Percentiles rank a stretch among this genome's conserved stretches.
These are phyloP conservation scores for Leishmania arabica DNA, from an alignment of 208 protist species.

Conservation along the genomic window DNA sequence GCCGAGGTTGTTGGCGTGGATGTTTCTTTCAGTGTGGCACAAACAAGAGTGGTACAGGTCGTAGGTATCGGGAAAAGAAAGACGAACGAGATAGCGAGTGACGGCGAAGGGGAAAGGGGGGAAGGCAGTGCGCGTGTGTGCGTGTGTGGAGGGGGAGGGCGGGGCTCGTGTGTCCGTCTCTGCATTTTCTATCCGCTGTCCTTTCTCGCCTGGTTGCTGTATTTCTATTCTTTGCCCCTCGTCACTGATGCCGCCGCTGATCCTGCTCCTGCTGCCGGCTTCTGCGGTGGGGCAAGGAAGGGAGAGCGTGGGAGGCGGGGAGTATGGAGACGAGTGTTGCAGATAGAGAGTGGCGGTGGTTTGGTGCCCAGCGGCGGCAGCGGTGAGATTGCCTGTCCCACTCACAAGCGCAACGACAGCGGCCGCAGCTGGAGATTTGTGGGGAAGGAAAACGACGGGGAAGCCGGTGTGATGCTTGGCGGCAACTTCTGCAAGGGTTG, in stretches of 20 bases:
- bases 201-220: too few relatives aligned
- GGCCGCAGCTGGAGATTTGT: not conserved
- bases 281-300: not conserved
- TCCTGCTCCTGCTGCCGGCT: not conserved
- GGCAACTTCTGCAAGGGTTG: not conserved
- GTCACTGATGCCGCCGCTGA: not conserved
- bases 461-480: not conserved
- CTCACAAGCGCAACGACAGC: slow-evolving; percentile 4
- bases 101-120: not conserved
- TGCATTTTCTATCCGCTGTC: too few relatives aligned
- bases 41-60: not conserved
- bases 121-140: not conserved
- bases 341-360: not conserved
- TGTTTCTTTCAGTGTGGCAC: not conserved
- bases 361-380: not conserved
- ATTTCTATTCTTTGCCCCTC: not conserved
- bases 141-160: not conserved
- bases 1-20: too few relatives aligned
- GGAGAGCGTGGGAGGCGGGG: too few relatives aligned
- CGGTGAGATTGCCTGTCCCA: not conserved
- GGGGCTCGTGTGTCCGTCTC: not conserved
- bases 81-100: not conserved
- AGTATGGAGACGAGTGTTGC: not conserved
- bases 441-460: not conserved
- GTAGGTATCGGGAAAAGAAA: not conserved